Evolutionary conservation across 163 green algal genomes (phyloP).

Genomic region (Scenedesmus sp.): DNA sequence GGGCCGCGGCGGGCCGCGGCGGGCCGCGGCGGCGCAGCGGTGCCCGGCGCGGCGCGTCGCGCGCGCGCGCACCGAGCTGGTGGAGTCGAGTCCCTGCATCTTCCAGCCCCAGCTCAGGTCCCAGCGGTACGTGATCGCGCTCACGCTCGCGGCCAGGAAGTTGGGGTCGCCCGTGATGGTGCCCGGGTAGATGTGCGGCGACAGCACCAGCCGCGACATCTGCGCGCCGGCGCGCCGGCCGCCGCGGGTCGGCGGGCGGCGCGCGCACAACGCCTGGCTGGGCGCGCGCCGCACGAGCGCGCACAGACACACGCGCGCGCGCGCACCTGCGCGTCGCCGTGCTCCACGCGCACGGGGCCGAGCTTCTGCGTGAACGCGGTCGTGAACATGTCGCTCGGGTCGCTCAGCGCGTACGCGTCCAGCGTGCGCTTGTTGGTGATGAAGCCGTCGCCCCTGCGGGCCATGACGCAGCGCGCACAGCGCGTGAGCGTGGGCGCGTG

Average conservation of each 20-base stretch:
- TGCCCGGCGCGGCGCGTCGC: no score
- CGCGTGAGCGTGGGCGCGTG: no score
- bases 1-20: no score
- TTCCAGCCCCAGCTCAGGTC: conserved; percentile 47
- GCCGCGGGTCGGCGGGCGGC: background rate
- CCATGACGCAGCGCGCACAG: no score
- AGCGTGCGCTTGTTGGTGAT: conserved; percentile 37
- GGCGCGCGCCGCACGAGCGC: background rate
- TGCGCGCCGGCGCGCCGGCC: background rate
- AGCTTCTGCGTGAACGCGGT: conserved; percentile 29
- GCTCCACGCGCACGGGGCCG: conserved; percentile 9
- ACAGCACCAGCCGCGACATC: conserved; percentile 29
- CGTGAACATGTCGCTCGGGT: conserved; percentile 42
- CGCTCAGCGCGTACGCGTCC: conserved; percentile 17
- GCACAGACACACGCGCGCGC: background rate
- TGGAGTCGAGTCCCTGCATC: conserved; percentile 23
- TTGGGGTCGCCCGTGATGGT: conserved; percentile 27
- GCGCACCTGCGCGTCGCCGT: conserved; percentile 22
- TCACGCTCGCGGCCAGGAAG: background rate
- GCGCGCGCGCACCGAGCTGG: conserved; percentile 16
- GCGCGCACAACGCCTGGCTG: background rate
- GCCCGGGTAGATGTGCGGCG: conserved; percentile 40
- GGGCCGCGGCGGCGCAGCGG: no score
- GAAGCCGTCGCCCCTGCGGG: conserved; percentile 46
- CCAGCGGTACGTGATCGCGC: conserved; percentile 29